phyloP scores from a whole-genome alignment of 2,329 filamentous ascomycete genomes.

The Aspergillus hiratsukae region DNA sequence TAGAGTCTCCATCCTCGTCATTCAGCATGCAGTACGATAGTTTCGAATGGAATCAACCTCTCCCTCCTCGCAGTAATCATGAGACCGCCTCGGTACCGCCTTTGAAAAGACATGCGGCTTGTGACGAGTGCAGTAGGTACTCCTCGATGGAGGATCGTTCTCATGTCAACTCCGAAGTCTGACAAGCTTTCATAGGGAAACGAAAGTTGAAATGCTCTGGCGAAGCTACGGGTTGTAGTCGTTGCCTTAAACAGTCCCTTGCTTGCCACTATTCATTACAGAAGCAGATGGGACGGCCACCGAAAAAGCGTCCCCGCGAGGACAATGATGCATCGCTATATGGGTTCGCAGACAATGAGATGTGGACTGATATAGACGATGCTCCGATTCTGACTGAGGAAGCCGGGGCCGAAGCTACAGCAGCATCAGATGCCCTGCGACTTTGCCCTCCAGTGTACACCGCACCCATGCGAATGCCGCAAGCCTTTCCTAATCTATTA shows the following conservation, averaged over 20 bases:
- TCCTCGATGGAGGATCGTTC: neutral
- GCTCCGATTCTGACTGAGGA: constrained; percentile 14
- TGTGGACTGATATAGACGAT: constrained; percentile 22
- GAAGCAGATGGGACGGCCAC: constrained; percentile 47
- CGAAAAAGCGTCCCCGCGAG: constrained; percentile 36
- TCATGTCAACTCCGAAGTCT: constrained; percentile 8
- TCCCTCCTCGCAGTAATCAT: constrained; percentile 5
- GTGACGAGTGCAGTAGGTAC: constrained; percentile 46
- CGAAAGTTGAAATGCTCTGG: constrained; percentile 48
- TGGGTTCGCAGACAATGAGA: constrained; percentile 10
- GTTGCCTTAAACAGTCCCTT: constrained; percentile 41
- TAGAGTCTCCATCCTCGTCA: neutral
- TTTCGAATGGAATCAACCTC: constrained; percentile 7
- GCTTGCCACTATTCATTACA: constrained; percentile 44
- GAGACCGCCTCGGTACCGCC: constrained; percentile 14
- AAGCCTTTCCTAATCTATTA: constrained; percentile 16
- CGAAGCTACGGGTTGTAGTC: constrained; percentile 38
- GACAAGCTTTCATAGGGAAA: constrained; percentile 32
- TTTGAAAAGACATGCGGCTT: constrained; percentile 44
- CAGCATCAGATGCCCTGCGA: constrained; percentile 20
- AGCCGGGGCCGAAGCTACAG: constrained; percentile 12
- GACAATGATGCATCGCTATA: constrained; percentile 21
- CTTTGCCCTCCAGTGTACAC: constrained; percentile 27
- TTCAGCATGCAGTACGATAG: constrained; percentile 11
- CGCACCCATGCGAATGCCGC: constrained; percentile 8